phyloP scores from a whole-genome alignment of 1,284 basidiomycete genomes.

The Spongiforma sp. region DNA sequence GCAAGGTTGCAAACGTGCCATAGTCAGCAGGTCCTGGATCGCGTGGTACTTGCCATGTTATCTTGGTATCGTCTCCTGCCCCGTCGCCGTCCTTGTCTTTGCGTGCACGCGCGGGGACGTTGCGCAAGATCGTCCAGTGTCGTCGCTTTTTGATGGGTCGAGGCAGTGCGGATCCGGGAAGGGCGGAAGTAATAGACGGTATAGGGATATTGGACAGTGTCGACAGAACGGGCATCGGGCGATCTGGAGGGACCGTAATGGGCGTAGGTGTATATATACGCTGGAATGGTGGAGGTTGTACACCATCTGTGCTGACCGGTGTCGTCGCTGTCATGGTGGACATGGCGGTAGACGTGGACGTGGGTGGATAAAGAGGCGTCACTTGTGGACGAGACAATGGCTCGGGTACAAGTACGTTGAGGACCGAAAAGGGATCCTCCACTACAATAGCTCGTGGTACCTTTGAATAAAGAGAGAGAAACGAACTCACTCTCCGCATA shows the following conservation, averaged over 20 bases:
- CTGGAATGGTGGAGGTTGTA: constrained; percentile 9
- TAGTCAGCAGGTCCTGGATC: constrained; percentile 60
- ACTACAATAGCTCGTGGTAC: constrained; percentile 48
- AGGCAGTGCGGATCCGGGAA: constrained; percentile 4
- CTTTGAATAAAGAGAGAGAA: not conserved
- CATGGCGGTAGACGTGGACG: constrained; percentile 21
- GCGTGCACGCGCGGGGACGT: constrained; percentile 42
- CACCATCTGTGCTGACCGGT: constrained; percentile 7
- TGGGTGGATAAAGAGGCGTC: constrained; percentile 57
- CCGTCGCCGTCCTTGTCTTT: constrained; percentile 61
- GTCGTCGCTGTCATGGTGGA: not conserved
- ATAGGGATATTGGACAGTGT: constrained; percentile 11
- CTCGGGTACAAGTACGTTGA: constrained; percentile 67
- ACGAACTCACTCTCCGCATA: constrained; percentile 62
- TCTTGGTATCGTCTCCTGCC: constrained; percentile 26
- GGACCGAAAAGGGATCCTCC: constrained; percentile 76
- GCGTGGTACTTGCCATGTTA: constrained; percentile 51
- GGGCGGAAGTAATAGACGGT: constrained; percentile 1
- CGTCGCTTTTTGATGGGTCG: constrained; percentile 26
- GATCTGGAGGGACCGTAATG: constrained; percentile 20
- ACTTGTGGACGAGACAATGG: constrained; percentile 57
- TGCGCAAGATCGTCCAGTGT: constrained; percentile 50
- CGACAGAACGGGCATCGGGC: constrained; percentile 20
- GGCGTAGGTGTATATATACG: constrained; percentile 12
- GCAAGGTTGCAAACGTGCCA: not conserved